Evolutionary conservation across 2,329 filamentous ascomycete genomes (phyloP), one percentile per base, ranked within the genome.

Genomic region (Kalaharituber pfeilii): DNA sequence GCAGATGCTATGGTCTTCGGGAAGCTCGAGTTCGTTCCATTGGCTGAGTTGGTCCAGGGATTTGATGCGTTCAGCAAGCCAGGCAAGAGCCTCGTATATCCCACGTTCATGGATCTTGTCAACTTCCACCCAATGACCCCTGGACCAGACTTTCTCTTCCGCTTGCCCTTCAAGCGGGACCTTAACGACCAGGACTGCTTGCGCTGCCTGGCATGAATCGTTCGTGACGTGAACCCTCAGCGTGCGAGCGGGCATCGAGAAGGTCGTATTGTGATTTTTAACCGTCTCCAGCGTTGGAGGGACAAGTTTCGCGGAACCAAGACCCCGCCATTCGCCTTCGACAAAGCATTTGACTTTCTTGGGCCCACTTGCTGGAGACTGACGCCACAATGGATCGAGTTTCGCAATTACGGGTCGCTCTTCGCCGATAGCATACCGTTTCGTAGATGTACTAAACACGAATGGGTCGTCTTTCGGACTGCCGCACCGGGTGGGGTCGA

Each of bases 391-490:
- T n/a, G 68, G 64, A 5, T 69, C 65, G n/a, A 80, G 52, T 13
- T 67, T 67, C 2, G 72, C 75, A 28, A 78, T 59, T 2, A 69
- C 65, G 2, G 67, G 61, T 29, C 78, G 71, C 5, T 66, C 56
- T 45, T 75, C 70, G 18, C 72, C 71, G 33, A 72, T 71, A 13
- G 70, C 66, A 5, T 75, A 65, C 3, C 71, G 67, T 7, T 66
- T 65, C 54, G 71, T 71, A 49, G 74, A 69, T 5, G 69, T 59
- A 1, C 77, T 72, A 60, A 83, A 78, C 0, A 81, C 73, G 60
- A 79, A 80, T 1, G 64, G 65, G 62, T 82, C 78, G 4, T 72
- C 54, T 0, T 67, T 62, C 0, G 70, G 64, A 26, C 72, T 64
- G 0, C 72, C 72, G 30, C 73, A 68, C 15, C 71, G 71, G 4